Evolutionary conservation across 306 rosid species (phyloP).

Genomic region (Corylus americana): DNA sequence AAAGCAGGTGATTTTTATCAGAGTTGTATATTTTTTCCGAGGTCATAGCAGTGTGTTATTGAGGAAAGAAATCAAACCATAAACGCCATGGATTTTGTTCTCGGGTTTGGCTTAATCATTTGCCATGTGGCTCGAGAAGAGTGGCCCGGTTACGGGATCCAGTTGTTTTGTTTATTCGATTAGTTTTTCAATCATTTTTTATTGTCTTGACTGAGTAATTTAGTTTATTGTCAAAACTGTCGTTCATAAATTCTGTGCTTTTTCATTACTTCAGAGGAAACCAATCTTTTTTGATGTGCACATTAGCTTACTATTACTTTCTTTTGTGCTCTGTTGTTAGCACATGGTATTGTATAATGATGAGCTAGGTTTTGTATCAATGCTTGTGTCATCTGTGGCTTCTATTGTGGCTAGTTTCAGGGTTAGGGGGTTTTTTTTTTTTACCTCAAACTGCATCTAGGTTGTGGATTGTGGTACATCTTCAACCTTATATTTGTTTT

Average conservation of each 20-base stretch:
- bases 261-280: background rate
- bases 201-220: constrained; percentile 45
- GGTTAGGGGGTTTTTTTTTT: background rate
- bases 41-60: constrained; percentile 69
- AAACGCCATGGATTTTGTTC: constrained; percentile 72
- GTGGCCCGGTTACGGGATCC: constrained; percentile 57
- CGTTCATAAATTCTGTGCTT: constrained; percentile 51
- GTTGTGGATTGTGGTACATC: no score
- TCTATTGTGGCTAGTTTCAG: background rate
- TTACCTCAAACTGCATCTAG: no score
- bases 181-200: constrained; percentile 34
- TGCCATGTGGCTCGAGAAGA: constrained; percentile 49
- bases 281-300: background rate
- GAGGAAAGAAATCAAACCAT: constrained; percentile 60
- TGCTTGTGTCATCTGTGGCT: no score
- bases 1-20: constrained; percentile 53
- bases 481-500: no score
- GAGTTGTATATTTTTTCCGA: constrained; percentile 79
- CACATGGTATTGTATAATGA: no score
- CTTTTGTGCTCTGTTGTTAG: background rate
- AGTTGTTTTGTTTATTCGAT: constrained; percentile 63
- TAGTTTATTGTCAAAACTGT: constrained; percentile 45
- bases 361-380: no score
- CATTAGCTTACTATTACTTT: background rate
- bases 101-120: constrained; percentile 40